Evolutionary conservation across 768 basidiomycete genomes (phyloP).

Genomic region (Butyriboletus loyo): DNA sequence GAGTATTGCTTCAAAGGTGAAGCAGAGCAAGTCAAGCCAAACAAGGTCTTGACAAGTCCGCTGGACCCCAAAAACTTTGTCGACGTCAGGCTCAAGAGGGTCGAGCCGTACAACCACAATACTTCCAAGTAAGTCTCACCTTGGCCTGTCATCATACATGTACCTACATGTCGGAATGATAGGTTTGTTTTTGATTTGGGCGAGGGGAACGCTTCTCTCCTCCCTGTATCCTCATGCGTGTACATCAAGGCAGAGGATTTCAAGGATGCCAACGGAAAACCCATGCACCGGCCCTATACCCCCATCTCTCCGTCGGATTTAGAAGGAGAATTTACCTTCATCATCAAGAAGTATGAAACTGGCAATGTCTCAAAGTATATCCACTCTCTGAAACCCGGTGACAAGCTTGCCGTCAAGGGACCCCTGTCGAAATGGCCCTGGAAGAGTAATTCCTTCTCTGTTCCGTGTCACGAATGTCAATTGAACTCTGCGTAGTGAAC

Average conservation of each 20-base stretch:
- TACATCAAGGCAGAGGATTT: slow-evolving; percentile 73
- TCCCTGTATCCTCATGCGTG: slow-evolving; percentile 78
- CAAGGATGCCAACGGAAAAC: slow-evolving; percentile 77
- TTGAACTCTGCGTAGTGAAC: slow-evolving; percentile 51
- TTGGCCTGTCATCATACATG: neutral
- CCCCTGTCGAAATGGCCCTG: slow-evolving; percentile 87
- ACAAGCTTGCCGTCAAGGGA: slow-evolving; percentile 83
- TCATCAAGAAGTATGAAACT: slow-evolving; percentile 82
- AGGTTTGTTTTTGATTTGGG: slow-evolving; percentile 83
- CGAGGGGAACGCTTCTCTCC: slow-evolving; percentile 69
- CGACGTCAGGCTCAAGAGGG: slow-evolving; percentile 78
- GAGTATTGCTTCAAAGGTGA: slow-evolving; percentile 43
- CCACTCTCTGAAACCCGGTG: slow-evolving; percentile 75
- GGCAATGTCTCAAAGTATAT: slow-evolving; percentile 87
- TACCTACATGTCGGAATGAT: neutral
- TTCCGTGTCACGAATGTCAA: neutral
- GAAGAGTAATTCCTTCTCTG: slow-evolving; percentile 50
- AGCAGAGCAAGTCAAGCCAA: slow-evolving; percentile 37
- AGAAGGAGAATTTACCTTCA: slow-evolving; percentile 71
- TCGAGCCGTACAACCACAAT: slow-evolving; percentile 93
- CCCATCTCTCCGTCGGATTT: slow-evolving; percentile 77
- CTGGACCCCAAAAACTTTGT: slow-evolving; percentile 73
- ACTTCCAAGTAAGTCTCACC: slow-evolving; percentile 58
- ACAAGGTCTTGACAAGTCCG: slow-evolving; percentile 52
- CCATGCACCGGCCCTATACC: slow-evolving; percentile 89